A percentile compares a stretch with the other conserved stretches of the same genome.
Evolutionary conservation across 2,329 filamentous ascomycete species (phyloP).

Genomic region (Trichoderma sp.): DNA sequence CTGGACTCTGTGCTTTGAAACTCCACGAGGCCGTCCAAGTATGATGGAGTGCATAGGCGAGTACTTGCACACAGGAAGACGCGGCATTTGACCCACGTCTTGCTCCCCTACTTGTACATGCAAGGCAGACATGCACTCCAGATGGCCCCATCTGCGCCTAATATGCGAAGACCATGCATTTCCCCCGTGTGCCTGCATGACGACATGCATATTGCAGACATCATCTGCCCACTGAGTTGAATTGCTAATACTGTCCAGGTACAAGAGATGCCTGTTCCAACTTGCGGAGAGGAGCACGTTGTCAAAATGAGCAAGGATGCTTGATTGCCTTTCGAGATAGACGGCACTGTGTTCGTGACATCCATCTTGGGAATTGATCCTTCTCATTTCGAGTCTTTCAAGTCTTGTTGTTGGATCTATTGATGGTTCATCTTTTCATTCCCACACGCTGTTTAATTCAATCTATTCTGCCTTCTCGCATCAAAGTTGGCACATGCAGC

Average conservation of each 20-base stretch:
- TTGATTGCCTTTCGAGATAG: not conserved
- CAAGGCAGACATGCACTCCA: not conserved
- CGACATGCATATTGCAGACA: slow-evolving; percentile 12
- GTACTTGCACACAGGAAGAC: not conserved
- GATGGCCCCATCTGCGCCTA: not conserved
- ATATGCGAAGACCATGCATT: slow-evolving; percentile 1
- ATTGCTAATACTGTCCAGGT: not conserved
- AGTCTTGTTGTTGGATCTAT: not conserved
- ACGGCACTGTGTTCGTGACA: not conserved
- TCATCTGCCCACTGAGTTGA: not conserved
- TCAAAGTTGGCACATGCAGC: not conserved
- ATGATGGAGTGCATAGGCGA: slow-evolving; percentile 5
- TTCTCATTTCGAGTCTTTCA: not conserved
- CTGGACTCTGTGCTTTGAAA: not conserved
- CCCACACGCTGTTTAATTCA: not conserved
- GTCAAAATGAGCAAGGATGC: not conserved
- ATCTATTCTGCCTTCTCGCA: not conserved
- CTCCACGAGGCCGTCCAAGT: not conserved
- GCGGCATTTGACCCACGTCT: not conserved
- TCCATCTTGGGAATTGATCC: not conserved
- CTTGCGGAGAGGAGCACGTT: slow-evolving; percentile 7
- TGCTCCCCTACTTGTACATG: not conserved
- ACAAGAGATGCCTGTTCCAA: not conserved
- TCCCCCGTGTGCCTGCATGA: slow-evolving; percentile 24
- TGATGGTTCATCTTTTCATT: not conserved